Evolutionary conservation across 768 basidiomycete genomes (phyloP), one percentile per base, ranked within the genome.

Genomic region (Chalciporus piperatus): DNA sequence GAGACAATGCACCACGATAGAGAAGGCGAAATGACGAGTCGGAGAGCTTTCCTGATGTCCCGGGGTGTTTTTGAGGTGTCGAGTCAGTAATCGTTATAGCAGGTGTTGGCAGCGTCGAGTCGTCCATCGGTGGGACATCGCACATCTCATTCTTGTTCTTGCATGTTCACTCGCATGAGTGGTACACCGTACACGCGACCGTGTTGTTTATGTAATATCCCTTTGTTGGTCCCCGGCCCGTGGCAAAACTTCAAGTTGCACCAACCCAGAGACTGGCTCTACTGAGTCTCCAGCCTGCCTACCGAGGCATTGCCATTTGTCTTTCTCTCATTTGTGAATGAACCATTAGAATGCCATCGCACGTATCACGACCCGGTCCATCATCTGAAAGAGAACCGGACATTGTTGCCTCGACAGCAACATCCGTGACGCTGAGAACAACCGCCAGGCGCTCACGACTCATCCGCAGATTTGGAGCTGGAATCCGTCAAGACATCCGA

Each of bases 1-100:
- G 66, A 2, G 86, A 83, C 9, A 91, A 74, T 1, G 87, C 79
- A 8, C 89, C 89, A 45, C 89, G 83, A 61, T 89, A 91, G 22
- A 91, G 77, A 0, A 89, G 76, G 37, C 89, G 84, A 56, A 62
- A 63, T 7, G 39, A 45, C 2, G 44, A 39, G 35, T 61, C 53
- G 17, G 25, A 20, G 8, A 27, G 16, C 13, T 55, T 62, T n/a
- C 33, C 20, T 2, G 53, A 45, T 17, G 22, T 19, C 7, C 10
- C 50, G 1, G 40, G 9, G 9, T 13, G 28, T 49, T 54, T 68
- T 20, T 41, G 51, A 16, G 66, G 65, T 6, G 65, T 67, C 2
- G 59, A 62, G 41, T 58, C 51, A 1, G 54, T 61, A 11, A 60
- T 54, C 27, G 39, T 52, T 37, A 59, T 56, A 27, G 25, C 39